Evolutionary conservation across 306 rosid genomes (phyloP).

Genomic region (Acacia melanoxylon): DNA sequence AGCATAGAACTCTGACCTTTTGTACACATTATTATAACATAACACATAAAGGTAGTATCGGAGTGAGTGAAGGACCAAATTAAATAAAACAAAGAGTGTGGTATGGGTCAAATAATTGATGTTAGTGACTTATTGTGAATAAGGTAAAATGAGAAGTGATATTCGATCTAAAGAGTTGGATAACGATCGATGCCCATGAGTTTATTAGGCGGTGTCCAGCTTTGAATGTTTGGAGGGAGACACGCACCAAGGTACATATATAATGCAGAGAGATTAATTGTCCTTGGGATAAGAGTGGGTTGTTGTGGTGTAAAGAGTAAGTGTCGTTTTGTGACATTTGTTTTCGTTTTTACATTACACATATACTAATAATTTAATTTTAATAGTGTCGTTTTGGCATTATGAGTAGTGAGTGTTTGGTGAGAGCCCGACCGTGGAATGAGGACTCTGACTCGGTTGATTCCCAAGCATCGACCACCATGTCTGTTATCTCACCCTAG

Average conservation of each 20-base stretch:
- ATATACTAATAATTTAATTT: background rate
- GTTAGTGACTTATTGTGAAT: background rate
- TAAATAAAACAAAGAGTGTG: background rate
- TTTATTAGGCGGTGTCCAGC: conserved; percentile 35
- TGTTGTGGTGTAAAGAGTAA: background rate
- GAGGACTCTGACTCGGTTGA: conserved; percentile 47
- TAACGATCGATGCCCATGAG: background rate
- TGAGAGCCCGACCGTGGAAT: conserved; percentile 61
- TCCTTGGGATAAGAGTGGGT: background rate
- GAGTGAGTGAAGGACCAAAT: background rate
- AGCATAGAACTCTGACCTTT: background rate
- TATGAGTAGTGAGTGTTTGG: conserved; percentile 38
- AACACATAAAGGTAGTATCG: background rate
- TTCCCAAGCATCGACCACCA: conserved; percentile 35
- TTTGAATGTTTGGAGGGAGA: conserved; percentile 44
- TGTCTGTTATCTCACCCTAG: background rate
- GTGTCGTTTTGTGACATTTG: conserved; percentile 49
- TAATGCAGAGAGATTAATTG: conserved; percentile 2
- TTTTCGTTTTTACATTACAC: conserved; percentile 14
- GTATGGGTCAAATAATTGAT: background rate
- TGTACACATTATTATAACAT: background rate
- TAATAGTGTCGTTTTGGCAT: conserved; percentile 10
- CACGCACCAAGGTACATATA: background rate
- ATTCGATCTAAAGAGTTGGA: background rate
- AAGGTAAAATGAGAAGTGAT: background rate